Evolutionary conservation across 1,284 basidiomycete genomes (phyloP).

Genomic region (Irpex rosettiformis): DNA sequence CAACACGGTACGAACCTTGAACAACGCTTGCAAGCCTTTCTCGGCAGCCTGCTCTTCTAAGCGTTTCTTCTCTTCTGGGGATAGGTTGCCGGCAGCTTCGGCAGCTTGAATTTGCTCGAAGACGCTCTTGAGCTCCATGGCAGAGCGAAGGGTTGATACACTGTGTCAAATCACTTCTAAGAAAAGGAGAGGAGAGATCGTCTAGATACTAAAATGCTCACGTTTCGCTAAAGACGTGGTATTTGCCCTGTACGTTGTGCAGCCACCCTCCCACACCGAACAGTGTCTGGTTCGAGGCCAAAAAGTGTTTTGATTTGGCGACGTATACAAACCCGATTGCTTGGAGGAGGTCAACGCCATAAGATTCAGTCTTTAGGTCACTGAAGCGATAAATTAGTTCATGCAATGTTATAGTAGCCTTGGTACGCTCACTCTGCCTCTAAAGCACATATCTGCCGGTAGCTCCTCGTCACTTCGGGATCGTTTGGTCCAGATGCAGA

Average conservation of each 20-base stretch:
- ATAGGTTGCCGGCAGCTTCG: conserved; percentile 83
- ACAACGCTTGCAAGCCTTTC: conserved; percentile 90
- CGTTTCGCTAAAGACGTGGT: conserved; percentile 93
- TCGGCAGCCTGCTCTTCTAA: conserved; percentile 97
- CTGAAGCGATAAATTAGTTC: conserved; percentile 32
- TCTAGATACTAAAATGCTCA: conserved; percentile 37
- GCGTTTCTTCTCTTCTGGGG: conserved; percentile 83
- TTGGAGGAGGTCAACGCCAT: conserved; percentile 90
- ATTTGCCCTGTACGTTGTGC: conserved; percentile 92
- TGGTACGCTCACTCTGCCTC: conserved; percentile 71
- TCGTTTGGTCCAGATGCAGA: conserved; percentile 78
- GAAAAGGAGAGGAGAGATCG: neutral
- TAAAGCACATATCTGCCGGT: conserved; percentile 74
- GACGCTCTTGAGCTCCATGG: conserved; percentile 90
- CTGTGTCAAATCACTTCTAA: conserved; percentile 36
- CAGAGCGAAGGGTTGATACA: conserved; percentile 84
- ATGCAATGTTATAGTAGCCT: neutral
- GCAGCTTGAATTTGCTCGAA: conserved; percentile 96
- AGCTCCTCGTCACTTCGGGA: conserved; percentile 63
- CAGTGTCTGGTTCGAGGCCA: conserved; percentile 76
- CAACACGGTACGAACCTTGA: conserved; percentile 59
- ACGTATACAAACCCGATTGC: conserved; percentile 90
- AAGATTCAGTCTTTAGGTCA: conserved; percentile 87
- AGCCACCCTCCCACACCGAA: conserved; percentile 89
- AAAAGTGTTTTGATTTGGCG: conserved; percentile 78